Evolutionary conservation across 2,329 filamentous ascomycete species (phyloP), one percentile per base, ranked within the genome.

Genomic region (Ophiosphaerella narmari): DNA sequence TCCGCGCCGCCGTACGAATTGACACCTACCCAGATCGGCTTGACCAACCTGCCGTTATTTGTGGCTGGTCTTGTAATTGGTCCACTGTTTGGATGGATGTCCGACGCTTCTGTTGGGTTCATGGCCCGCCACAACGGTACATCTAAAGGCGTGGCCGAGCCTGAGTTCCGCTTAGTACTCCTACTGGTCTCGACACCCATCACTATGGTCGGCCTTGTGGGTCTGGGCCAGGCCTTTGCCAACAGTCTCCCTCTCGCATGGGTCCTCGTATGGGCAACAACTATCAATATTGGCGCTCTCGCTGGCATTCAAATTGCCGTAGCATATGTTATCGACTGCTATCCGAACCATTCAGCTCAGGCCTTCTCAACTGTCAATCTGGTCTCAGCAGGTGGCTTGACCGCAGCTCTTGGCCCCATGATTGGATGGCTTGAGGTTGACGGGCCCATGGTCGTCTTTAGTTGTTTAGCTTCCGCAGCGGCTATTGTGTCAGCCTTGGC

Each of bases 251-350:
- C 38, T 13, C 36, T 57, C 2, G 26, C 44, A 3, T 57, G 45
- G 52, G 47, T 57, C 12, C 46, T 57, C 8, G 48, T 55, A 7
- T 57, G 48, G 51, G 41, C 48, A 42, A 49, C 52, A 9, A 37
- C 52, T 11, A 42, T 42, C 29, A 57, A 54, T 14, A 31, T 50
- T 2, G 54, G 51, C n/a, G 41, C 40, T 31, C 39, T 44, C n/a
- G 40, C 41, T 26, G 48, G 34, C 2, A 40, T 54, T 2, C 50
- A 54, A 6, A 48, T 54, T 5, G 44, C 52, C 4, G 39, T 55
- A 9, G 37, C 51, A 3, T 57, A 57, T n/a, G 51, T 55, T 18
- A 55, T 55, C 12, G 54, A 57, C 40, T 57, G 54, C 40, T 46
- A 55, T 16, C 52, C 54, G 1, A 39, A 55, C 11, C 48, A 57